Conservation (phyloP, 78 protist genomes). For the Tieghemostelium lacteum region DNA sequence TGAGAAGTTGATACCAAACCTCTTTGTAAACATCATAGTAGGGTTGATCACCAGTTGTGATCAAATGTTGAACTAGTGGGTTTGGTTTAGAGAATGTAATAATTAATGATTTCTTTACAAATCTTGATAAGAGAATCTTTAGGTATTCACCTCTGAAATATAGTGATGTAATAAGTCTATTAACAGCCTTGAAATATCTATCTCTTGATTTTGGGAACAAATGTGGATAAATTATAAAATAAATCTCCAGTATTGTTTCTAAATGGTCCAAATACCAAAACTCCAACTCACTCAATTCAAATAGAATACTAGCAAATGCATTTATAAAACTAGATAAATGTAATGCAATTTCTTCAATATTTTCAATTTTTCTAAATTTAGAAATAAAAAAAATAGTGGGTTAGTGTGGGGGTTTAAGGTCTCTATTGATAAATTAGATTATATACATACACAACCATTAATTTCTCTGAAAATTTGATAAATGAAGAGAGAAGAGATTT, state of each 20-base stretch:
- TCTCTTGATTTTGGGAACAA: slow-evolving; percentile 34
- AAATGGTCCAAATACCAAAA: slow-evolving; percentile 53
- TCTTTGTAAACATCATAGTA: slow-evolving; percentile 54
- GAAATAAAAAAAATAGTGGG: background rate
- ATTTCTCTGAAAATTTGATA: slow-evolving; percentile 76
- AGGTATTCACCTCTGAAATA: slow-evolving; percentile 44
- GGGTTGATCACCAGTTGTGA: slow-evolving; percentile 54
- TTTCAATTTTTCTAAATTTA: slow-evolving; percentile 44
- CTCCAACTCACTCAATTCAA: slow-evolving; percentile 55
- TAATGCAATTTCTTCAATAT: slow-evolving; percentile 57
- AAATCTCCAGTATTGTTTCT: slow-evolving; percentile 50
- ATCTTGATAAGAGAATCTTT: slow-evolving; percentile 16
- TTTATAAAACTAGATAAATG: slow-evolving; percentile 87
- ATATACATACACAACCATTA: slow-evolving; percentile 64
- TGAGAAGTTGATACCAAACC: slow-evolving; percentile 42
- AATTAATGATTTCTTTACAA: slow-evolving; percentile 39
- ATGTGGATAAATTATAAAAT: slow-evolving; percentile 71
- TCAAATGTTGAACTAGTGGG: slow-evolving; percentile 5
- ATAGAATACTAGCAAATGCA: slow-evolving; percentile 82
- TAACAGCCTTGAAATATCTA: slow-evolving; percentile 46
- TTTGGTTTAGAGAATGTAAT: slow-evolving; percentile 69
- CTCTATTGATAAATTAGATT: background rate
- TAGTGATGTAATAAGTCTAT: slow-evolving; percentile 42
- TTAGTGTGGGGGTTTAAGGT: background rate
- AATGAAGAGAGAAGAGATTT: slow-evolving; percentile 61